Base-by-base conservation (phyloP, 2,329 filamentous ascomycete species). In the Hymenoscyphus repandus region DNA sequence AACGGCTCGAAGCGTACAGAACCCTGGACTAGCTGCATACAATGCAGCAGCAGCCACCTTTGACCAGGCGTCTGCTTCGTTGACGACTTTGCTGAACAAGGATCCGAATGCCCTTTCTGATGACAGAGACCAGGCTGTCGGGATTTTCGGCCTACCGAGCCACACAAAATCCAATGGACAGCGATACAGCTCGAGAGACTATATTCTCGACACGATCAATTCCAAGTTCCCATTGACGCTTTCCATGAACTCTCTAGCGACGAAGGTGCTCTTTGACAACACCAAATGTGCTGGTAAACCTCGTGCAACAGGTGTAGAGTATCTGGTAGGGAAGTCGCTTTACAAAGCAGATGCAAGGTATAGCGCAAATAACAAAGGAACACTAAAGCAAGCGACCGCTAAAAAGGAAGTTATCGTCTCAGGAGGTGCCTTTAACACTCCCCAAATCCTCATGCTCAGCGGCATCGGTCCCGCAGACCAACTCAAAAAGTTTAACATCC, bases 351-450 rank as follows among this genome's bases (percentile, higher is more conserved):
- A 74, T 54, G 58, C 73, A 7, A 68, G 72, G 3, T 59, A 64
- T 1, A 64, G 68, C 33, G 52, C 57, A 27, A 57, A 58, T 10
- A 47, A 46, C 12, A 51, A 53, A 32, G 51, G 53, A 13, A 63
- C 61, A 2, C 31, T 45, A 4, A 48, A 69, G 7, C 53, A 49
- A 18, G 60, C 54, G 34, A 51, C 48, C 2, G 73, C 71, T 11
- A 62, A 60, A 0, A 62, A 64, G 32, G 72, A 77, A 56, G 72
- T 77, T 37, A 75, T 77, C 52, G 50, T 77, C 17, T 64, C 73
- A 2, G 74, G 68, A 20, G 74, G 75, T 27, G 57, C 71, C 2
- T 71, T 72, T 62, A 72, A 74, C 60, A 69, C 69, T 1, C 73
- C 72, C 2, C 70, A 73, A 56, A 61, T 75, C 40, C 68, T 75